Conservation (phyloP, 805 yeast species). For the Candida corydali region DNA sequence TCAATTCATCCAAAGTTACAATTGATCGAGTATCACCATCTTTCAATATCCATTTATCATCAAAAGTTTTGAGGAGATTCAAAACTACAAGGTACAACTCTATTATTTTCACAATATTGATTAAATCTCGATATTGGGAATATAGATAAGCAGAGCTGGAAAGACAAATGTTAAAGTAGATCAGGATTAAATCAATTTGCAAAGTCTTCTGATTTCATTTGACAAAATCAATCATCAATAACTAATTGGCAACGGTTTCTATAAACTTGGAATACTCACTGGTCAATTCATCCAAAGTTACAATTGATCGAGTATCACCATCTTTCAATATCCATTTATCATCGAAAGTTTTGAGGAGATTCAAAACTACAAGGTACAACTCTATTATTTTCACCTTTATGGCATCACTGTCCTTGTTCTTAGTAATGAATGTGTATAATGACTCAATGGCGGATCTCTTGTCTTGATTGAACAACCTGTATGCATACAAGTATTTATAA, state of each 20-base stretch:
- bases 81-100: slow-evolving; percentile 40
- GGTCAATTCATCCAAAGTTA: slow-evolving; percentile 25
- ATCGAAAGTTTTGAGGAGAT: slow-evolving; percentile 31
- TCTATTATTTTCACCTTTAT: slow-evolving; percentile 29
- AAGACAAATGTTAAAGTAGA: too few relatives aligned
- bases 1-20: slow-evolving; percentile 25
- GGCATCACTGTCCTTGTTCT: slow-evolving; percentile 26
- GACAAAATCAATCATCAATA: too few relatives aligned
- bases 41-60: slow-evolving; percentile 35
- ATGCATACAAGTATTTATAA: slow-evolving; percentile 37
- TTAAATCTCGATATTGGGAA: too few relatives aligned
- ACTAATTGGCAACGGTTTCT: slow-evolving; percentile 16
- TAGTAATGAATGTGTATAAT: slow-evolving; percentile 31
- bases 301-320: slow-evolving; percentile 10
- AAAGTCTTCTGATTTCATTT: too few relatives aligned
- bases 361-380: slow-evolving; percentile 37
- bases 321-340: slow-evolving; percentile 35
- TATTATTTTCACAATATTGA: slow-evolving; percentile 31
- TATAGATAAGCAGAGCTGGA: too few relatives aligned
- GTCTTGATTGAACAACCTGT: slow-evolving; percentile 32
- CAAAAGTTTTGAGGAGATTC: slow-evolving; percentile 33
- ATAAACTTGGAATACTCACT: slow-evolving; percentile 35
- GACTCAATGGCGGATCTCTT: slow-evolving; percentile 38
- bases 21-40: slow-evolving; percentile 10
- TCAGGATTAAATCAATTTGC: too few relatives aligned